Evolutionary conservation across 441 rosid genomes (phyloP).

Genomic region (Adansonia gregorii): DNA sequence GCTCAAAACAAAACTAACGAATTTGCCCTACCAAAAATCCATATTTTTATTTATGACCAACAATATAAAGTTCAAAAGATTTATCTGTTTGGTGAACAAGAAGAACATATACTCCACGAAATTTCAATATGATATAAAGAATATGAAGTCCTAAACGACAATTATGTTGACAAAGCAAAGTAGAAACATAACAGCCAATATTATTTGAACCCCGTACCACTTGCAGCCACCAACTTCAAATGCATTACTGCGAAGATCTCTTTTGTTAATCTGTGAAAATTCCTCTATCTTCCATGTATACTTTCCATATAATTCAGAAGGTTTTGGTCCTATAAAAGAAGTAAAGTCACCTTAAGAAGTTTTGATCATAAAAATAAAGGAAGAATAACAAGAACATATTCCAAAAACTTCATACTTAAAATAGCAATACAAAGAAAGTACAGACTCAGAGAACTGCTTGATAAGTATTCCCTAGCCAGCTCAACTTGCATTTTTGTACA

Average conservation of each 20-base stretch:
- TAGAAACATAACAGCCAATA: conserved; percentile 16
- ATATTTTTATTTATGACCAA: background rate
- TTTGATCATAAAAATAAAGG: background rate
- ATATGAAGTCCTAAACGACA: conserved; percentile 1
- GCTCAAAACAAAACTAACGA: conserved; percentile 19
- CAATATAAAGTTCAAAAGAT: background rate
- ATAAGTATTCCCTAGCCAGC: background rate
- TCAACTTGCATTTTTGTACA: background rate
- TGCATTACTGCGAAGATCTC: conserved; percentile 71
- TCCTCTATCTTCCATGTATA: conserved; percentile 90
- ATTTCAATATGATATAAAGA: background rate
- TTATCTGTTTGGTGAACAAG: background rate
- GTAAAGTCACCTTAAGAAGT: conserved; percentile 29
- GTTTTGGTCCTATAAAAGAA: conserved; percentile 63
- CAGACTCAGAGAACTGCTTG: background rate
- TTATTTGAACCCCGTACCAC: conserved; percentile 56
- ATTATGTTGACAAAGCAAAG: conserved; percentile 22
- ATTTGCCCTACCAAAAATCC: background rate
- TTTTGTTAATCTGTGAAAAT: conserved; percentile 80
- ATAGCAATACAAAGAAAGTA: background rate
- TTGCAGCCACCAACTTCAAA: conserved; percentile 94
- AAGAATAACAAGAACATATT: background rate
- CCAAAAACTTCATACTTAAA: conserved; percentile 1
- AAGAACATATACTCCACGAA: background rate
- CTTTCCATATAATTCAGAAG: conserved; percentile 77